phyloP scores from a whole-genome alignment of 1,284 basidiomycete species.

The Anthracocystis setariae region DNA sequence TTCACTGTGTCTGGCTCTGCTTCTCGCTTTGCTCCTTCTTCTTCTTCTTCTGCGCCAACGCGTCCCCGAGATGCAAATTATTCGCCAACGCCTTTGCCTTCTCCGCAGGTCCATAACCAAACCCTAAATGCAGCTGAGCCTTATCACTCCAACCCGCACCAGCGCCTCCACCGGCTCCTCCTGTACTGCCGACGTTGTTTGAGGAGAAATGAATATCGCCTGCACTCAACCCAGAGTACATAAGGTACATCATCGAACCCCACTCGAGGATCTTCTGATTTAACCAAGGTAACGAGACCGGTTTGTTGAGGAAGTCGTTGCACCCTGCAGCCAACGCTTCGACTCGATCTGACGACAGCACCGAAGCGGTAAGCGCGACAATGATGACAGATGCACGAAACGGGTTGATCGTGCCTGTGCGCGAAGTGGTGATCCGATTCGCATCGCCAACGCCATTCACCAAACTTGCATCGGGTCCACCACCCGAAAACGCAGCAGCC shows the following conservation, averaged over 20 bases:
- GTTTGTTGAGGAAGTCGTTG: constrained; percentile 98
- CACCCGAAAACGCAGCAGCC: constrained; percentile 11
- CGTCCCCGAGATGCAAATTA: constrained; percentile 46
- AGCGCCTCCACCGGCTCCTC: neutral
- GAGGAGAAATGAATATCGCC: constrained; percentile 15
- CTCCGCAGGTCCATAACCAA: constrained; percentile 44
- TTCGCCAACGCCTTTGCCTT: constrained; percentile 49
- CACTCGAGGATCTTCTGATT: constrained; percentile 99
- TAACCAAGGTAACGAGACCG: constrained; percentile 92
- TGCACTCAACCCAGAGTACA: constrained; percentile 54
- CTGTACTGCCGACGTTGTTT: neutral
- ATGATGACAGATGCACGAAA: constrained; percentile 97
- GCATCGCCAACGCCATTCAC: constrained; percentile 13
- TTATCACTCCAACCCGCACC: constrained; percentile 8
- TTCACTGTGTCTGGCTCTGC: neutral
- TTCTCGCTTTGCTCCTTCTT: constrained; percentile 14
- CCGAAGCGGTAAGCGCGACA: constrained; percentile 92
- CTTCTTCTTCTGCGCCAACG: constrained; percentile 42
- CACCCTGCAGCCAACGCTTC: constrained; percentile 95
- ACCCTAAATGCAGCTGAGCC: constrained; percentile 43
- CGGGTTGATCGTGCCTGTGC: constrained; percentile 64
- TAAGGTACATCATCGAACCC: constrained; percentile 73
- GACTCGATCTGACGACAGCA: constrained; percentile 91
- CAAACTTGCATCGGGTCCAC: neutral
- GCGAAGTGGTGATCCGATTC: neutral